Evolutionary conservation across 1,284 basidiomycete genomes (phyloP), one percentile per base, ranked within the genome.

Genomic region (Heterobasidion occidentale): DNA sequence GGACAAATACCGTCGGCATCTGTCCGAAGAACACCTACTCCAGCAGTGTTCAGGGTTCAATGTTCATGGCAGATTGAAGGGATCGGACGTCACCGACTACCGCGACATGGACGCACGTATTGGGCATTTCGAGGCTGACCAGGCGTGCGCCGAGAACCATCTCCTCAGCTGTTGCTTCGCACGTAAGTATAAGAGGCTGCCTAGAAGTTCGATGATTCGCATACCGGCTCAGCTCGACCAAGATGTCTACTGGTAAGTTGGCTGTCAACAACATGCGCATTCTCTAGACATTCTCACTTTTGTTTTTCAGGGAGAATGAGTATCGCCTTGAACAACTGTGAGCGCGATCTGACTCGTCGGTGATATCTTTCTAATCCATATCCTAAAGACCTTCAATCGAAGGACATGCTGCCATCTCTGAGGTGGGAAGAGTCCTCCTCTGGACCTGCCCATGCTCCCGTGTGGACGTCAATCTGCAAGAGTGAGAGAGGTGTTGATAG

Each of bases 391-490:
- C 71, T 88, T 27, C 83, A 86, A 64, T 66, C 65, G 19, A 68
- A 67, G 52, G 70, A 70, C 12, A 69, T 70, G 42, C 63, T 72
- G 33, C 51, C 75, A 34, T 64, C 76, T 35, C 71, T 86, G 27
- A 80, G 74, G 61, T 87, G 84, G 83, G 62, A 70, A 34, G 80
- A 85, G 48, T 71, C 70, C 0, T 65, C 62, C 7, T 64, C 67
- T 17, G 84, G 83, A 0, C 73, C 73, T 0, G 70, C 70, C n/a
- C 74, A 84, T 58, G 68, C 67, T 3, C 78, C 76, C 3, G 64
- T 68, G 45, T 88, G 85, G 85, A 82, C 72, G 3, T 77, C 70
- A 3, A 60, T 75, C 4, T 86, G 83, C 66, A 86, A 81, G 73
- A 76, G 85, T 84, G 63, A 65, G 70, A 60, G 44, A 36, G 58